Conservation (phyloP, 805 yeast genomes). For the Ogataea glucozyma region DNA sequence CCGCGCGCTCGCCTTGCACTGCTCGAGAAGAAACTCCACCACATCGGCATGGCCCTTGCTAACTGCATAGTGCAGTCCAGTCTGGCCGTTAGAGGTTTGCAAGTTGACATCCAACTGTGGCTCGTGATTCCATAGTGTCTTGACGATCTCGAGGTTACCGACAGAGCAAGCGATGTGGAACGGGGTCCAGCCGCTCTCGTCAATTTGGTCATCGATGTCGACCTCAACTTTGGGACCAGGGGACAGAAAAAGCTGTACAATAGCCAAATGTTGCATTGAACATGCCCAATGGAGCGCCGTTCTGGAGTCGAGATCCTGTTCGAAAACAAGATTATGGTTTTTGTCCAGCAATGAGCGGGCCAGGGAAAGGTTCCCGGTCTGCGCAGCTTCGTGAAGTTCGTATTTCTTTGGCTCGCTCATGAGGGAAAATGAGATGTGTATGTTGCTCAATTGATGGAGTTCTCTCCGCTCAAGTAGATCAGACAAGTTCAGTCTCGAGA, state of each 20-base stretch:
- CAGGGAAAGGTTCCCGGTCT: slow-evolving; percentile 54
- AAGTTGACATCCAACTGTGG: slow-evolving; percentile 63
- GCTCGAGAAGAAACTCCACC: slow-evolving; percentile 51
- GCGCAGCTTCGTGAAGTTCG: slow-evolving; percentile 63
- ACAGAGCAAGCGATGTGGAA: slow-evolving; percentile 79
- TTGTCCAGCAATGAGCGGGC: slow-evolving; percentile 53
- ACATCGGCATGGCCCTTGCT: slow-evolving; percentile 62
- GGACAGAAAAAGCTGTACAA: slow-evolving; percentile 48
- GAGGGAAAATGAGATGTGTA: no score
- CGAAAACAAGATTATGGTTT: slow-evolving; percentile 48
- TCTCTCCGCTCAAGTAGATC: no score
- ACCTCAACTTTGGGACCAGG: slow-evolving; percentile 29
- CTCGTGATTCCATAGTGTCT: slow-evolving; percentile 47
- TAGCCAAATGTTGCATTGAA: slow-evolving; percentile 55
- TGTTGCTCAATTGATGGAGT: no score
- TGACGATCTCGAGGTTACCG: slow-evolving; percentile 59
- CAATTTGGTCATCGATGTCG: slow-evolving; percentile 68
- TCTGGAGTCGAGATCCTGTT: slow-evolving; percentile 70
- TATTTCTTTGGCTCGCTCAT: neutral
- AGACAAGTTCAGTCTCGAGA: no score
- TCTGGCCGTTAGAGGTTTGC: slow-evolving; percentile 64
- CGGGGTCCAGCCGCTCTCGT: slow-evolving; percentile 87
- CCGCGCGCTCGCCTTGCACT: slow-evolving; percentile 60
- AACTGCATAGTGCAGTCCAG: slow-evolving; percentile 75
- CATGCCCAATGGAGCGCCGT: slow-evolving; percentile 90